These are phyloP conservation scores for Phytophthora foliorum DNA, from an alignment of 352 stramenopile species.

Conservation along the genomic window DNA sequence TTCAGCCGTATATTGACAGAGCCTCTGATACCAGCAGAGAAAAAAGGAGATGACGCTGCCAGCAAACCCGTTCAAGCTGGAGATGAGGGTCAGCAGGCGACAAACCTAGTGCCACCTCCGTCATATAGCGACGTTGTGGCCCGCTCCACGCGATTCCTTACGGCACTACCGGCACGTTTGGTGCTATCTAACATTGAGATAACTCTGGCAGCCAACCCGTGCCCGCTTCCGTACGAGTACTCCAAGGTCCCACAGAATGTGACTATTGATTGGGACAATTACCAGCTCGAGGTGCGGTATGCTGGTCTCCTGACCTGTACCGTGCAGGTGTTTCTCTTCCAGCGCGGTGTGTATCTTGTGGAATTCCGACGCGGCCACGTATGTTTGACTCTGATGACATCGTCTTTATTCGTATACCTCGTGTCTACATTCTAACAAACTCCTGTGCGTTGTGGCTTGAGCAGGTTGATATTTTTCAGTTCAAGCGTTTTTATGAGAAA, in stretches of 20 bases:
- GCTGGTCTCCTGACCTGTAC: slow-evolving; percentile 72
- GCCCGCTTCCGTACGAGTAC: slow-evolving; percentile 56
- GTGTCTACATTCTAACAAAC: slow-evolving; percentile 16
- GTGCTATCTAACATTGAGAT: slow-evolving; percentile 76
- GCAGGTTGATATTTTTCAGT: slow-evolving; percentile 89
- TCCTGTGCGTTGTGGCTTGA: slow-evolving; percentile 10
- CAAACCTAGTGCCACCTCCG: slow-evolving; percentile 34
- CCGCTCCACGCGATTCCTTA: slow-evolving; percentile 81
- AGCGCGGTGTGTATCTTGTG: slow-evolving; percentile 83
- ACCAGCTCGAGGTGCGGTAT: slow-evolving; percentile 79
- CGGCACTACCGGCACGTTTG: slow-evolving; percentile 64
- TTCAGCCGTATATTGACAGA: slow-evolving; percentile 35
- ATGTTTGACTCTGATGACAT: too few relatives aligned
- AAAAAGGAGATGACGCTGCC: slow-evolving; percentile 3
- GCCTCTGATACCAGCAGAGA: slow-evolving; percentile 5
- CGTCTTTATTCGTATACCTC: not conserved
- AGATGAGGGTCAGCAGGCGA: slow-evolving; percentile 16
- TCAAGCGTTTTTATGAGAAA: slow-evolving; percentile 90
- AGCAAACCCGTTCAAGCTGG: slow-evolving; percentile 4
- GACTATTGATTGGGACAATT: slow-evolving; percentile 75
- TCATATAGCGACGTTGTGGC: slow-evolving; percentile 74
- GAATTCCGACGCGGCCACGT: slow-evolving; percentile 85
- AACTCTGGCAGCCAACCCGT: slow-evolving; percentile 54
- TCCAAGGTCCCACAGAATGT: slow-evolving; percentile 60
- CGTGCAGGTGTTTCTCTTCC: slow-evolving; percentile 85